Base-by-base conservation (phyloP, 208 protist species). In the Crithidia fasciculata region DNA sequence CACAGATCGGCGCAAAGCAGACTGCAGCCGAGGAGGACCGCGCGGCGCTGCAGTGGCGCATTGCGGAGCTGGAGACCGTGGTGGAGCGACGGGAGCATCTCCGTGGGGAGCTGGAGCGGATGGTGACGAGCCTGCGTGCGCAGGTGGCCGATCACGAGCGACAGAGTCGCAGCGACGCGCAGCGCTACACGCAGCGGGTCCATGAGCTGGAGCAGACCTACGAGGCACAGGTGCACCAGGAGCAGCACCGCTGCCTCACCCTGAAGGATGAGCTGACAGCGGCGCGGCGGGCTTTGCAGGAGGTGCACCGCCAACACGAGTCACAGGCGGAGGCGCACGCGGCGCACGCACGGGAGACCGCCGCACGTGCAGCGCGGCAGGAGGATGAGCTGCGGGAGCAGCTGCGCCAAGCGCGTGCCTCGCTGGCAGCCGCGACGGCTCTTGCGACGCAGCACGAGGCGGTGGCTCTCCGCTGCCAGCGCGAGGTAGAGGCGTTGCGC, bases 201-300 rank as follows among this genome's bases (percentile, higher is more conserved):
- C 66, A 78, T 40, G 76, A 81, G 61, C 40, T 74, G 56, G 66
- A 81, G 71, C 57, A 44, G 36, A 68, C 76, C 8, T 78, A 73
- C 57, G 44, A 47, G 37, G 59, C 47, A 2, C 65, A 82, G 45
- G 40, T 69, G 13, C 6, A 41, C 13, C 57, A 75, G 37, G 72
- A 78, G 73, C 70, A 79, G 76, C 76, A 59, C 40, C 58, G 70
- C 9, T 60, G 41, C 41, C 69, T 59, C 49, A 67, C 39, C 4
- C 74, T 71, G 57, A 54, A 70, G 65, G 59, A 78, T 8, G 69
- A 80, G 40, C 57, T 78, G 54, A 64, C 43, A 4, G 65, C 50
- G 6, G 67, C 67, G 28, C 67, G 69, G 36, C 50, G 70, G 41
- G 56, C 57, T 8, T 36, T 55, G 71, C 60, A 76, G 50, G 57